Evolutionary conservation across 257 asterid species (phyloP), one percentile per base, ranked within the genome.

Genomic region (Thymus mandschuricus): DNA sequence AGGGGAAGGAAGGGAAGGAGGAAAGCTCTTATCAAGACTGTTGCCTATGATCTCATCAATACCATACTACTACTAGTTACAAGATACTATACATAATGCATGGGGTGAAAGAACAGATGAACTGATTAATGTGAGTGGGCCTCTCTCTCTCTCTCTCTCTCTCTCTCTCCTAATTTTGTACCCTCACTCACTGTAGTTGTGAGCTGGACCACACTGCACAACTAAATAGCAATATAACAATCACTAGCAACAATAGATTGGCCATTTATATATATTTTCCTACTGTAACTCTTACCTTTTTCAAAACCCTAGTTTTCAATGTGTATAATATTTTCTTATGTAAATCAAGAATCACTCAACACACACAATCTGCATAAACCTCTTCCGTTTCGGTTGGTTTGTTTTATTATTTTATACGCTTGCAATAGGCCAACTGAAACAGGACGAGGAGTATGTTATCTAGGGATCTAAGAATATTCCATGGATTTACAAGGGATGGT

Each of bases 11-110:
- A 4, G 21, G 55, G 55, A 49, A 49, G 28, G 78, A 78, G 78
- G 40, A 84, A 85, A 75, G 89, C 85, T 84, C 84, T 74, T 72
- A 75, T 69, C 83, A 82, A 81, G 91, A 85, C 87, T 83, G 81
- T 80, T 86, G 86, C 81, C 89, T 38, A 84, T 86, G 88, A 89
- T 82, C 85, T 85, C 92, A 88, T 81, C 81, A 81, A 84, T 83
- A 88, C 81, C 82, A 87, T 63, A 72, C 71, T 64, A 72, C 31
- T 86, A 84, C 77, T 85, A 76, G 28, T 66, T 70, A 70, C 59
- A 46, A 85, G 80, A 78, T 82, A 65, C 41, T 51, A 78, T 85
- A 86, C 88, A 88, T 89, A 84, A 73, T 86, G 92, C 83, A 85
- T 83, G 90, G 72, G 83, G 76, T 50, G 29, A 64, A 79, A 85